Percentiles rank a stretch among this genome's conserved stretches.
Evolutionary conservation across 164 flowering plant species (phyloP).

Genomic region (Annona squamosa): DNA sequence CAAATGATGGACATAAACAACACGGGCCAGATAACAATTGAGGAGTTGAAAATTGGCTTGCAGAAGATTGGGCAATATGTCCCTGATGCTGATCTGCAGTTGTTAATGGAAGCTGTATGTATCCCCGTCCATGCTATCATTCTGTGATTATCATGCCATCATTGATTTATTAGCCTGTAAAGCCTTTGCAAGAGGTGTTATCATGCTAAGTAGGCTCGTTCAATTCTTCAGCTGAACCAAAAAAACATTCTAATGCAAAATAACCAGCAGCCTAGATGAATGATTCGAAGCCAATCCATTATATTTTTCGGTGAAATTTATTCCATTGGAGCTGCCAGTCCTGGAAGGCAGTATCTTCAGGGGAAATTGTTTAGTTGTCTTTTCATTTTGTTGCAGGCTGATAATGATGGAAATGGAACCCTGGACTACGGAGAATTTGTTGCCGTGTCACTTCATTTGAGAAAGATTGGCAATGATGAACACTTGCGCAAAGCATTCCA

Average conservation of each 20-base stretch:
- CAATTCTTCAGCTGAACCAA: no score
- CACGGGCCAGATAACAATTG: slow-evolving; percentile 60
- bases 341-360: not conserved
- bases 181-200: no score
- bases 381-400: slow-evolving; percentile 50
- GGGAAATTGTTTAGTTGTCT: not conserved
- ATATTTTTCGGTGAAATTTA: not conserved
- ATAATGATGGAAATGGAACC: slow-evolving; percentile 70
- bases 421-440: slow-evolving; percentile 77
- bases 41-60: slow-evolving; percentile 56
- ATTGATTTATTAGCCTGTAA: no score
- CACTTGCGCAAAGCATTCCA: slow-evolving; percentile 75
- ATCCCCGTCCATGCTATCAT: not conserved
- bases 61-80: slow-evolving; percentile 72
- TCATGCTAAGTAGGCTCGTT: no score
- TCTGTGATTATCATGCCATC: not conserved
- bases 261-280: no score
- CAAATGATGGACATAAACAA: slow-evolving; percentile 64
- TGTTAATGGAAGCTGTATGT: slow-evolving; percentile 84
- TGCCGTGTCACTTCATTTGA: slow-evolving; percentile 72
- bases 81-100: slow-evolving; percentile 68
- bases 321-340: not conserved
- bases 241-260: no score
- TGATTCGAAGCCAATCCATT: no score
- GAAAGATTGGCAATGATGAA: slow-evolving; percentile 74